Evolutionary conservation across 2,329 filamentous ascomycete genomes (phyloP).

Genomic region (Magnaporthiopsis rhizophila): DNA sequence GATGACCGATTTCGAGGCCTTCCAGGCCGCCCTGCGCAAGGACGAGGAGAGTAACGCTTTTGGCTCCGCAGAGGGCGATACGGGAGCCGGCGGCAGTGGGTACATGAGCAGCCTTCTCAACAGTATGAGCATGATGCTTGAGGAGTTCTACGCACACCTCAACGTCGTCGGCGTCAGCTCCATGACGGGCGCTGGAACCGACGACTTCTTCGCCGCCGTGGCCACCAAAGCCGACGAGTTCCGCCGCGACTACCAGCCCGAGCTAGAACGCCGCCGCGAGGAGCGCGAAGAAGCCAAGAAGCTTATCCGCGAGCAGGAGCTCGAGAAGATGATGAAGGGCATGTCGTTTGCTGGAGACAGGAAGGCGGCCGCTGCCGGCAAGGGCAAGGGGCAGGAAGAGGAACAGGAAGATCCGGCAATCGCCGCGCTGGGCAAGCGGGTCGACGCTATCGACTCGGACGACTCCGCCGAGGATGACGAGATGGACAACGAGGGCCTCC

Average conservation of each 20-base stretch:
- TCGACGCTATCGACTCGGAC: conserved; percentile 32
- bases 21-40: conserved; percentile 73
- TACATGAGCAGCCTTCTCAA: conserved; percentile 96
- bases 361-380: conserved; percentile 20
- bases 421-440: conserved; percentile 3
- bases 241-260: conserved; percentile 80
- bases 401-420: conserved; percentile 21
- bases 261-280: conserved; percentile 69
- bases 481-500: conserved; percentile 56
- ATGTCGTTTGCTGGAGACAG: conserved; percentile 50
- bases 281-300: conserved; percentile 71
- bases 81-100: conserved; percentile 64
- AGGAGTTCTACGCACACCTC: conserved; percentile 94
- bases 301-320: conserved; percentile 65
- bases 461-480: conserved; percentile 38
- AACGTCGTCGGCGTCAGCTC: conserved; percentile 90
- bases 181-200: conserved; percentile 84
- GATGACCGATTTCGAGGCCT: conserved; percentile 99
- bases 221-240: conserved; percentile 84
- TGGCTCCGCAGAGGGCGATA: conserved; percentile 59
- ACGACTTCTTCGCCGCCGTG: conserved; percentile 89
- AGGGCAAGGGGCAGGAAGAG: conserved; percentile 36
- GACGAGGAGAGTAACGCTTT: conserved; percentile 76
- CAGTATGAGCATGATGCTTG: conserved; percentile 95
- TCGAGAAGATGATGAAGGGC: conserved; percentile 90